Conservation (phyloP, 176 grass and related monocot genomes). For the Hyparrhenia diplandra region DNA sequence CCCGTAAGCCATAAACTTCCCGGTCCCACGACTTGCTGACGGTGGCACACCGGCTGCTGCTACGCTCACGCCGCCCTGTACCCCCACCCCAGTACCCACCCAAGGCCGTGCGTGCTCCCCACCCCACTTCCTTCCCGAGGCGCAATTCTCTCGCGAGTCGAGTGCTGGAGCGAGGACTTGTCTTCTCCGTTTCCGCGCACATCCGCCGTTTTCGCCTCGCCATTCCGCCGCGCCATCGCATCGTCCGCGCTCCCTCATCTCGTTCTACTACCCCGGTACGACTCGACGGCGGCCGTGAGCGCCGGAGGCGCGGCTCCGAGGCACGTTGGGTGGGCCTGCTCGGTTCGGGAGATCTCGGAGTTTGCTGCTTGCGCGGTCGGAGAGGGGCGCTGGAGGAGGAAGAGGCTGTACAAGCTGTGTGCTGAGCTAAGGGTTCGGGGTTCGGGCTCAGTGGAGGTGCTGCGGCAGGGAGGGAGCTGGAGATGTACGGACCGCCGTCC, state of each 20-base stretch:
- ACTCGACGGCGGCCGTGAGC: not conserved
- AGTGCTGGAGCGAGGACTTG: constrained; percentile 13
- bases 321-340: not conserved
- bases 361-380: not conserved
- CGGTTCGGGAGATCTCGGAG: constrained; percentile 22
- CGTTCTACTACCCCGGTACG: not conserved
- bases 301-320: not conserved
- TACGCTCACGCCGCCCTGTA: constrained; percentile 31
- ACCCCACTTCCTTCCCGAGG: not conserved
- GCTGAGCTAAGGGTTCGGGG: not conserved
- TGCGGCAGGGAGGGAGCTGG: not conserved
- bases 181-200: not conserved
- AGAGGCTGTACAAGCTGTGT: not conserved
- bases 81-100: not conserved
- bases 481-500: constrained; percentile 76
- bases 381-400: not conserved
- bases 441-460: not conserved
- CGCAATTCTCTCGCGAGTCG: not conserved
- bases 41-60: not conserved
- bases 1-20: accelerated
- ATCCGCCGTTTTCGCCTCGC: not conserved
- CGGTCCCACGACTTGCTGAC: not conserved
- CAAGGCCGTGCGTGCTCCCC: not conserved
- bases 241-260: not conserved
- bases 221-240: constrained; percentile 7